Percentiles rank a stretch among this genome's conserved stretches.
These are phyloP conservation scores for Cyclocybe cylindracea DNA, from an alignment of 768 basidiomycete genomes.

Conservation along the genomic window DNA sequence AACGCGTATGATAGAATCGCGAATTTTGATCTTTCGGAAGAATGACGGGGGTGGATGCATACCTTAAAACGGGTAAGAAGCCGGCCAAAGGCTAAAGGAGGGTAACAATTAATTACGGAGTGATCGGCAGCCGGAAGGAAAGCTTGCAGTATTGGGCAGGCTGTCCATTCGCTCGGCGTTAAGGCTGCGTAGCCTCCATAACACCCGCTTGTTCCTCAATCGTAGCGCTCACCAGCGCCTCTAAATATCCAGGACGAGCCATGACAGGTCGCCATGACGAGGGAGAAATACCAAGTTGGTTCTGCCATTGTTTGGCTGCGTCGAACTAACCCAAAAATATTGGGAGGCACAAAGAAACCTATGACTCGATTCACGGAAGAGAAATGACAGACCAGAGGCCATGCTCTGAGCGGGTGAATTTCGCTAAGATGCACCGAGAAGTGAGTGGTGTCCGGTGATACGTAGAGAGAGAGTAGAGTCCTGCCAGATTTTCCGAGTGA, in stretches of 20 bases:
- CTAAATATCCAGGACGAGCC: conserved; percentile 60
- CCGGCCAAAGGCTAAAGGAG: conserved; percentile 30
- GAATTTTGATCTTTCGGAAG: conserved; percentile 52
- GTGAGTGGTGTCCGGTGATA: conserved; percentile 32
- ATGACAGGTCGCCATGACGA: conserved; percentile 69
- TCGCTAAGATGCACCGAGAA: conserved; percentile 43
- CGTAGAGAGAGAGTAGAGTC: conserved; percentile 66
- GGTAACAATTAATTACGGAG: conserved; percentile 1
- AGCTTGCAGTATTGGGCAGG: conserved; percentile 67
- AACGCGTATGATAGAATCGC: conserved; percentile 69
- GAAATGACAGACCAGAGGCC: conserved; percentile 58
- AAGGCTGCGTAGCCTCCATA: conserved; percentile 61
- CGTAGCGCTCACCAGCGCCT: conserved; percentile 54
- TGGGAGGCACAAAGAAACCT: conserved; percentile 74
- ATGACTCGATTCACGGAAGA: conserved; percentile 65
- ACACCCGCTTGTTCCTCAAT: conserved; percentile 64
- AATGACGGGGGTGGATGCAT: conserved; percentile 66
- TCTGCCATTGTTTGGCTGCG: conserved; percentile 45
- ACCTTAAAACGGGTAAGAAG: conserved; percentile 73
- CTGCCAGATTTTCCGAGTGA: conserved; percentile 79
- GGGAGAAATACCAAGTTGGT: conserved; percentile 73
- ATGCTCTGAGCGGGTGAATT: conserved; percentile 46
- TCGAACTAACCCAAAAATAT: conserved; percentile 65
- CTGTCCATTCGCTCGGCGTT: conserved; percentile 73
- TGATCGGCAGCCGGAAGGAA: background rate